Evolutionary conservation across 108 stramenopile species (phyloP), one percentile per base, ranked within the genome.

Genomic region (Nitzschia inconspicua): DNA sequence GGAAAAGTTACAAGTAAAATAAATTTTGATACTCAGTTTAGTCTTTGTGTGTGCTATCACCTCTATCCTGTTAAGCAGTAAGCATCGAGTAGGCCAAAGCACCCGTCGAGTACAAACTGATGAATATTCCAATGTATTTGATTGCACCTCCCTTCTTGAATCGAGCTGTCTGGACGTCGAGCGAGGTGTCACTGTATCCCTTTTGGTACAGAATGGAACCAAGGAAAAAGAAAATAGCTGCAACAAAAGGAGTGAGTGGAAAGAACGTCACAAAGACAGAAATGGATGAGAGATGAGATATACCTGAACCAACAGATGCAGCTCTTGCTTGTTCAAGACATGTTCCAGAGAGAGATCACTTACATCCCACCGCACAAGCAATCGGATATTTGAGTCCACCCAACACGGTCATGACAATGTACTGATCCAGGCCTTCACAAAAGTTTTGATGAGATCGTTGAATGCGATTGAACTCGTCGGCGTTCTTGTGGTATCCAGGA

Each of bases 401-500:
- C 23, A 93, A 34, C 18, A 95, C 65, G 5, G 79, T 57, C 62
- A 85, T 64, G 43, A 64, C 55, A 19, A 68, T 18, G 42, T 84
- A 86, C 9, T 23, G 16, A 16, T 56, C 35, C 4, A 81, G 30
- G 10, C 30, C 52, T 61, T 95, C 94, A 24, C 89, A 50, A 10
- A 57, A 75, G 57, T 79, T 71, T 47, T 92, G 94, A 50, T 92
- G 90, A 9, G 83, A 86, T n/a, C 89, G 89, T 70, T 95, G 94
- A 24, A 95, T 77, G 51, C 91, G 83, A 53, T 95, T 92, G 84
- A 95, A 92, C 18, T 75, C 80, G 47, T 89, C 79, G n/a, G 94
- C 94, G 2, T 86, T 41, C 62, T 92, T 77, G 69, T 90, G 85
- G 34, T 46, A 57, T 30, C 87, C 86, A 5, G 89, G 86, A 2